Evolutionary conservation across 1,284 basidiomycete genomes (phyloP).

Genomic region (Caloboletus inedulis): DNA sequence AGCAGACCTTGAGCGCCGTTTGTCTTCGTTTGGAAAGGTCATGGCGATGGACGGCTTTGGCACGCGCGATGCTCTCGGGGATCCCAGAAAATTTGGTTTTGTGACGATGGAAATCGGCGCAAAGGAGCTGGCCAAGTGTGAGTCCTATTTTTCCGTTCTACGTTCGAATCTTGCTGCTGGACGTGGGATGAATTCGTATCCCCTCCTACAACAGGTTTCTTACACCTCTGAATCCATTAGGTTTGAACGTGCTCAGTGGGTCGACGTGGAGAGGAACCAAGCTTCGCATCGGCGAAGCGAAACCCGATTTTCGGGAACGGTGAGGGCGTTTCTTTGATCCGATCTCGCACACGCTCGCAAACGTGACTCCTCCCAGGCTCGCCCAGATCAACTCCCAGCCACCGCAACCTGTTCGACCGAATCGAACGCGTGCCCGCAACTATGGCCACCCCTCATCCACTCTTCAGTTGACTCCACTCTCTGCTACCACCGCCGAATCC

Average conservation of each 20-base stretch:
- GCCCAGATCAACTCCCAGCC: constrained; percentile 24
- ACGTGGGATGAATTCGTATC: background rate
- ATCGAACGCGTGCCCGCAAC: constrained; percentile 36
- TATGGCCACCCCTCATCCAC: constrained; percentile 45
- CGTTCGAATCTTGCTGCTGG: background rate
- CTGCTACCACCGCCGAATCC: constrained; percentile 53
- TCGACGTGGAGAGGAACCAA: constrained; percentile 82
- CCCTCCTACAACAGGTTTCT: background rate
- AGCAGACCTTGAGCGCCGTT: constrained; percentile 54
- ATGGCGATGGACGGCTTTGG: constrained; percentile 68
- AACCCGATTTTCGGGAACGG: constrained; percentile 65
- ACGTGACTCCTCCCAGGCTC: constrained; percentile 25
- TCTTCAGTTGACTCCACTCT: constrained; percentile 61
- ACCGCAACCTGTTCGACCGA: constrained; percentile 15
- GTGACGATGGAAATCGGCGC: constrained; percentile 67
- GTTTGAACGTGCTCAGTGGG: constrained; percentile 71
- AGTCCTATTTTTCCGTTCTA: constrained; percentile 26
- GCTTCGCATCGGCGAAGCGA: constrained; percentile 75
- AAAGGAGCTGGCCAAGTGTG: constrained; percentile 61
- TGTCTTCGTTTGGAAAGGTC: constrained; percentile 66
- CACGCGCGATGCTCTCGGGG: constrained; percentile 57
- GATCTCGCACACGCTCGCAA: background rate
- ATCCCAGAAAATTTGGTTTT: constrained; percentile 67
- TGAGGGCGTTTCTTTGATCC: constrained; percentile 26
- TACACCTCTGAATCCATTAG: constrained; percentile 36